Conservation (phyloP, 495 filamentous ascomycete genomes). For the Aspergillus asperescens region DNA sequence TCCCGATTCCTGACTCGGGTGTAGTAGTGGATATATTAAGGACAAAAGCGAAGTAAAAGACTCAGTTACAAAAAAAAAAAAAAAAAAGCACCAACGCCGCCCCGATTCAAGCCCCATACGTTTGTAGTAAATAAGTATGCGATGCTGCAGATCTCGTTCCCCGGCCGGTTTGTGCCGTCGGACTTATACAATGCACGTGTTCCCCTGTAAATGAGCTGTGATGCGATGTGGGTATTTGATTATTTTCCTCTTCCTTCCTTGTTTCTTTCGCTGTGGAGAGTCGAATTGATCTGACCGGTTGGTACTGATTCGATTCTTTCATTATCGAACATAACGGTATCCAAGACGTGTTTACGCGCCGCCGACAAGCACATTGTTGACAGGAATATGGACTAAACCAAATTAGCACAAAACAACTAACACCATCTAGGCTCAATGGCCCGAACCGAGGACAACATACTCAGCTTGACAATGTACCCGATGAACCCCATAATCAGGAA, state of each 20-base stretch:
- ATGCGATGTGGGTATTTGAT: slow-evolving; percentile 1
- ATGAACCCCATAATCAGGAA: slow-evolving; percentile 81
- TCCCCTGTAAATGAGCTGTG: neutral
- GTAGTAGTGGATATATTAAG: slow-evolving; percentile 1
- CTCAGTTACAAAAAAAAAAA: slow-evolving; percentile 1
- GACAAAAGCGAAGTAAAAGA: neutral
- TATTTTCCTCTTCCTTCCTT: neutral
- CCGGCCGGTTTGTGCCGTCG: neutral
- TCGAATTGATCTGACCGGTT: neutral
- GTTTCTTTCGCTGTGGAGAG: neutral
- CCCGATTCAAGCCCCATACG: slow-evolving; percentile 3
- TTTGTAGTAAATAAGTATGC: neutral
- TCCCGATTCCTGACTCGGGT: neutral
- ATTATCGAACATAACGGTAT: neutral
- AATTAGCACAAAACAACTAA: neutral
- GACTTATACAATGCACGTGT: neutral
- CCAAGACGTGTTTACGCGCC: slow-evolving; percentile 46
- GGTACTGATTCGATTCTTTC: neutral
- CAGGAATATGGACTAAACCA: slow-evolving; percentile 65
- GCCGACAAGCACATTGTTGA: slow-evolving; percentile 78
- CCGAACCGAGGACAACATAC: slow-evolving; percentile 42
- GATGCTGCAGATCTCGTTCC: neutral
- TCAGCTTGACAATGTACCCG: slow-evolving; percentile 92
- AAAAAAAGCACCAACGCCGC: slow-evolving; percentile 7
- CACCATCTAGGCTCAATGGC: neutral